Evolutionary conservation across 176 grass and related monocot genomes (phyloP).

Genomic region (Microstegium vimineum): DNA sequence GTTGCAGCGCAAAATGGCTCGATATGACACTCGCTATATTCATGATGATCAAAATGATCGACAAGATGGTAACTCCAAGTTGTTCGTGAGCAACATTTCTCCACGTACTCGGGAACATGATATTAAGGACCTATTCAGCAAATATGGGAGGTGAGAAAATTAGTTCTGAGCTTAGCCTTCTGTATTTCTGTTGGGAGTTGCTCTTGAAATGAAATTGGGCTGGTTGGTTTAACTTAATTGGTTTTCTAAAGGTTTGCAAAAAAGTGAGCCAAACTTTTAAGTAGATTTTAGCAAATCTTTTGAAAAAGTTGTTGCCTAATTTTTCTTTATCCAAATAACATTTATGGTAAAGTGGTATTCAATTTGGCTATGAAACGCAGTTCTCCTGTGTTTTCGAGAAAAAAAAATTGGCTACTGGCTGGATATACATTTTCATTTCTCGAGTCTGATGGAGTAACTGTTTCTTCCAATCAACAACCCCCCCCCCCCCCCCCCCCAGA

Average conservation of each 20-base stretch:
- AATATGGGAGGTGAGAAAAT: conserved; percentile 77
- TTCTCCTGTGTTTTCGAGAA: no score
- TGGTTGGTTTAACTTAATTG: neutral
- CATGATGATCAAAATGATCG: neutral
- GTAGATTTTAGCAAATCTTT: conserved; percentile 23
- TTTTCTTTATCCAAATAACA: neutral
- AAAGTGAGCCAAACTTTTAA: conserved; percentile 6
- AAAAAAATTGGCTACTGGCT: neutral
- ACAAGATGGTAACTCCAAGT: conserved; percentile 42
- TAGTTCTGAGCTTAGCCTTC: neutral
- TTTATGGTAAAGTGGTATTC: conserved; percentile 6
- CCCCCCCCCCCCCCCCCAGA: no score
- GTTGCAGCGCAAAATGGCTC: conserved; percentile 62
- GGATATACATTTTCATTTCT: neutral
- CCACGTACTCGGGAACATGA: conserved; percentile 38
- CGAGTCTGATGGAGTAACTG: conserved; percentile 29
- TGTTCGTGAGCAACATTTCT: conserved; percentile 71
- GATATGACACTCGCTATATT: conserved; percentile 38
- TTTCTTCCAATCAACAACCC: conserved; percentile 46
- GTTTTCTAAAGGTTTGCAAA: neutral
- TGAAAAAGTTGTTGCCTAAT: neutral
- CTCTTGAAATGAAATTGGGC: neutral
- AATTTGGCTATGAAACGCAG: no score
- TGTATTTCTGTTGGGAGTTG: neutral
- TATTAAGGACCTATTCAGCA: conserved; percentile 58